Conservation (phyloP, 2,329 filamentous ascomycete genomes). For the Monilinia polystroma region DNA sequence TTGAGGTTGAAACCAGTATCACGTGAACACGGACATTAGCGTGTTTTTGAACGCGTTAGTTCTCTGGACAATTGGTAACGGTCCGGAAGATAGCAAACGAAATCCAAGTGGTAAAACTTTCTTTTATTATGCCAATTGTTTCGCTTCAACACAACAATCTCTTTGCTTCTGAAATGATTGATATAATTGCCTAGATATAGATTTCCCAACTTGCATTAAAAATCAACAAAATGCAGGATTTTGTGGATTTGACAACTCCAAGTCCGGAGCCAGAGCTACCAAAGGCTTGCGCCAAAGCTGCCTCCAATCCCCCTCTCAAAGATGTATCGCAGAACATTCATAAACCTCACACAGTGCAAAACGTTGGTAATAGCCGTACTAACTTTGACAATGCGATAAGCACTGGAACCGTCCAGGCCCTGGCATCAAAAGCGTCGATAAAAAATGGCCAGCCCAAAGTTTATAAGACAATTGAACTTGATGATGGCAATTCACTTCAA, state of each 20-base stretch:
- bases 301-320: background rate
- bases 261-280: slow-evolving; percentile 17
- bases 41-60: background rate
- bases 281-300: slow-evolving; percentile 6
- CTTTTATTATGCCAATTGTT: background rate
- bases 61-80: too few species aligned
- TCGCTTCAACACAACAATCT: background rate
- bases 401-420: background rate
- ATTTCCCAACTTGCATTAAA: background rate
- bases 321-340: background rate
- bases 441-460: background rate
- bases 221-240: background rate
- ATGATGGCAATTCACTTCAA: slow-evolving; percentile 7
- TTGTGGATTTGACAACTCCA: slow-evolving; percentile 16
- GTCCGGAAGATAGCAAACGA: background rate
- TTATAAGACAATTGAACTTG: background rate
- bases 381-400: background rate
- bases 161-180: background rate
- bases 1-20: background rate
- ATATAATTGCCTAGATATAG: background rate
- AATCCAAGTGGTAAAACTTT: background rate
- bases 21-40: background rate
- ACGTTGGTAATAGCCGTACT: background rate
- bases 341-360: slow-evolving; percentile 4
- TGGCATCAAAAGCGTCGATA: background rate